These are phyloP conservation scores for Sarocladium oryzae DNA, from an alignment of 2,329 filamentous ascomycete species.

Conservation along the genomic window DNA sequence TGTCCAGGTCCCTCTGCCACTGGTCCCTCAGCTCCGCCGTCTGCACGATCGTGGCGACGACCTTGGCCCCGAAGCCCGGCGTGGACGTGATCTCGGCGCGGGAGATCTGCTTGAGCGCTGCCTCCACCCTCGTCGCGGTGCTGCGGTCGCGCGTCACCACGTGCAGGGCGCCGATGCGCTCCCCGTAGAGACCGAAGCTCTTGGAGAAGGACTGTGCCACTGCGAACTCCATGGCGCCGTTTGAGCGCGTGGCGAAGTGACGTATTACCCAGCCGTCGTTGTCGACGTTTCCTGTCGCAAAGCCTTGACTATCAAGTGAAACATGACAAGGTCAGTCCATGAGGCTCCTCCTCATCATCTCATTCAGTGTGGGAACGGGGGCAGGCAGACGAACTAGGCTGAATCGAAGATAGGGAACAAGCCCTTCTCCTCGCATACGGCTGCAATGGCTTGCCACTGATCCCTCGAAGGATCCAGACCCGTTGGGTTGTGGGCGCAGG, in stretches of 20 bases:
- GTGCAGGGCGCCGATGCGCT: conserved; percentile 24
- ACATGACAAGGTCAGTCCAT: background rate
- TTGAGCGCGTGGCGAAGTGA: conserved; percentile 18
- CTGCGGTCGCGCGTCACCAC: conserved; percentile 17
- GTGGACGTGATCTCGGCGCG: conserved; percentile 29
- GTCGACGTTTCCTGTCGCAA: conserved; percentile 25
- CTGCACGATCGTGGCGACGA: conserved; percentile 26
- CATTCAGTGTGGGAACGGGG: too few relatives aligned
- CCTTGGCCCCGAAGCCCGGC: conserved; percentile 27
- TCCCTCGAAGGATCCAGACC: conserved; percentile 29
- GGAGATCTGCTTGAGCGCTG: conserved; percentile 25
- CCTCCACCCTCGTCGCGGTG: conserved; percentile 17
- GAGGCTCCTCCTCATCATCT: background rate
- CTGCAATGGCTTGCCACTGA: conserved; percentile 21
- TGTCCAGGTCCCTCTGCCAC: conserved; percentile 28
- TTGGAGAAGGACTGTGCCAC: conserved; percentile 57
- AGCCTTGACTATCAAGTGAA: conserved; percentile 19
- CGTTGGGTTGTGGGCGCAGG: conserved; percentile 37
- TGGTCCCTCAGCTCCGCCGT: conserved; percentile 20
- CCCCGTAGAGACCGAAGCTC: conserved; percentile 43
- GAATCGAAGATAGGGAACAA: conserved; percentile 27
- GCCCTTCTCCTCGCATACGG: conserved; percentile 17
- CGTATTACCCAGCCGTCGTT: conserved; percentile 26
- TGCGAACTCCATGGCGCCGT: conserved; percentile 38
- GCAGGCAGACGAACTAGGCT: conserved; percentile 18